phyloP scores from a whole-genome alignment of 257 asterid genomes.

The Marsdenia floribunda region DNA sequence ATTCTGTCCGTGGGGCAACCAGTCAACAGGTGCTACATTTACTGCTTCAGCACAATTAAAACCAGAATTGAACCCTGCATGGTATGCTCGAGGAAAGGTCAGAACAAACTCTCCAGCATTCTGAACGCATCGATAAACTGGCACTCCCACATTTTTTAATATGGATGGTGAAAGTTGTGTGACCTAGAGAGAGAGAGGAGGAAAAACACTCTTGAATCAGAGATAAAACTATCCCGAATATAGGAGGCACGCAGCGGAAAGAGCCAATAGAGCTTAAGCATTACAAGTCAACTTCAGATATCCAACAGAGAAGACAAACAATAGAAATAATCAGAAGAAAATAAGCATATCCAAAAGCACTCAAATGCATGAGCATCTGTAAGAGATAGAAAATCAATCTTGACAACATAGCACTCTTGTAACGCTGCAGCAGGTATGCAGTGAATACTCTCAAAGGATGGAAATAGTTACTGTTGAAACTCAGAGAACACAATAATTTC shows the following conservation, averaged over 20 bases:
- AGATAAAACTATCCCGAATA: not conserved
- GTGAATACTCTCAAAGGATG: not conserved
- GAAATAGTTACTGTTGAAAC: not conserved
- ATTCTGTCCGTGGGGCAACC: conserved; percentile 96
- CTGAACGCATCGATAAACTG: conserved; percentile 89
- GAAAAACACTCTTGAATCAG: conserved; percentile 3
- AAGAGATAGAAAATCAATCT: not conserved
- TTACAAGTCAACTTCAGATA: not conserved
- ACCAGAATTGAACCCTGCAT: conserved; percentile 95
- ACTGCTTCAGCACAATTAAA: conserved; percentile 99
- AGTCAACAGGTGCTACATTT: conserved; percentile 97
- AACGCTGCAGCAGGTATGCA: not conserved
- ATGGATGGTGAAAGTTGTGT: conserved; percentile 93
- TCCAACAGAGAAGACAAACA: not conserved
- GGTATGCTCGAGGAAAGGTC: conserved; percentile 99
- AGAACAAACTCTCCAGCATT: conserved; percentile 90
- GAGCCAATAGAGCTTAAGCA: not conserved
- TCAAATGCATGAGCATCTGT: not conserved
- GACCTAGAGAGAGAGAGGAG: conserved; percentile 45
- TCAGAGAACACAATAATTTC: no score
- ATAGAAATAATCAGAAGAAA: not conserved
- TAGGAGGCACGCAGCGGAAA: not conserved
- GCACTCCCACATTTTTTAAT: conserved; percentile 75
- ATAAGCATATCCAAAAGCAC: not conserved
- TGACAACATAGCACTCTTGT: not conserved